Evolutionary conservation across 2,329 filamentous ascomycete species (phyloP).

Genomic region (Trichothecium sympodiale): DNA sequence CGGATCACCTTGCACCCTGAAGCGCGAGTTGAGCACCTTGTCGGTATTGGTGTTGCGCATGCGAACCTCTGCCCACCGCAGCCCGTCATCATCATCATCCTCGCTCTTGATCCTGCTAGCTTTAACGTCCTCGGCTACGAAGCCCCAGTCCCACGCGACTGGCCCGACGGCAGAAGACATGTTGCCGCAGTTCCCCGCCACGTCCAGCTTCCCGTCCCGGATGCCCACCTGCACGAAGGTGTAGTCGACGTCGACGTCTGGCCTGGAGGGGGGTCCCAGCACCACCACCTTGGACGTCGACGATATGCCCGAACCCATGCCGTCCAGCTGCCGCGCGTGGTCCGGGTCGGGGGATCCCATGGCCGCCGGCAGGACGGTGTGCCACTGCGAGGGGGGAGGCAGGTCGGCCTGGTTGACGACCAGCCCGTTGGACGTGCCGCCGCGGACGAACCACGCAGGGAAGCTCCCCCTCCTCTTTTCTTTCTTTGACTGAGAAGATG

Average conservation of each 20-base stretch:
- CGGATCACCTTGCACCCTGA: slow-evolving; percentile 30
- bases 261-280: slow-evolving; percentile 31
- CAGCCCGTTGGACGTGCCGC: slow-evolving; percentile 59
- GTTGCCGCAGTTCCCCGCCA: slow-evolving; percentile 66
- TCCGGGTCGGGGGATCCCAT: slow-evolving; percentile 50
- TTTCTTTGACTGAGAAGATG: too few relatives aligned
- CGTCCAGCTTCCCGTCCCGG: slow-evolving; percentile 47
- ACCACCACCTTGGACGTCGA: slow-evolving; percentile 59
- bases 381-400: slow-evolving; percentile 22
- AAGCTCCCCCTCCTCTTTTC: slow-evolving; percentile 16
- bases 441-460: slow-evolving; percentile 37
- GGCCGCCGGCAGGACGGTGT: slow-evolving; percentile 37
- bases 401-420: slow-evolving; percentile 31
- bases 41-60: slow-evolving; percentile 63
- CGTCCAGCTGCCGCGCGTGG: slow-evolving; percentile 57
- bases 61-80: slow-evolving; percentile 34
- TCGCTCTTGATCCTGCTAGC: slow-evolving; percentile 2
- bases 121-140: slow-evolving; percentile 10
- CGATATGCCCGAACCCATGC: slow-evolving; percentile 55
- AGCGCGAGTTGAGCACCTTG: slow-evolving; percentile 34
- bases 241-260: slow-evolving; percentile 51
- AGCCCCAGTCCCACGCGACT: slow-evolving; percentile 19
- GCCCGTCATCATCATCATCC: slow-evolving; percentile 12
- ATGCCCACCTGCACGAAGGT: slow-evolving; percentile 63
- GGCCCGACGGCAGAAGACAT: slow-evolving; percentile 59